Evolutionary conservation across 169 alveolate genomes (phyloP).

Genomic region (Ichthyophthirius multifiliis): DNA sequence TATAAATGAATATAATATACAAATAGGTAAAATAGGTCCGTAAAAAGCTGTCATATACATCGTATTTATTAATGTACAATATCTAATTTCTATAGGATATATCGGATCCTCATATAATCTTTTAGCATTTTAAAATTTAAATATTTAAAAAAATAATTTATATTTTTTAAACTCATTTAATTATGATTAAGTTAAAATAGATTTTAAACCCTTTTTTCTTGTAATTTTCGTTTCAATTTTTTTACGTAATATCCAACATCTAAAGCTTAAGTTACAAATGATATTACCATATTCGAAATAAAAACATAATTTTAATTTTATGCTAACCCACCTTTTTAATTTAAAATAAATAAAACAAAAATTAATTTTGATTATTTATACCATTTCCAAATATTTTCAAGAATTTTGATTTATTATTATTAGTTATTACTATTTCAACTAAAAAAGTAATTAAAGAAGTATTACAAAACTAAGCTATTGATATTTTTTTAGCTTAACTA

Average conservation of each 20-base stretch:
- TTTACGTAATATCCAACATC: not conserved
- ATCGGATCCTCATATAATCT: slow-evolving; percentile 34
- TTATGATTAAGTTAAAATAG: slow-evolving; percentile 18
- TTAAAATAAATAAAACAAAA: not conserved
- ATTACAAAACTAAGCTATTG: slow-evolving; percentile 13
- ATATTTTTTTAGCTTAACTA: slow-evolving; percentile 10
- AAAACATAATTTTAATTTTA: not conserved
- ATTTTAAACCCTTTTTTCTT: slow-evolving; percentile 4
- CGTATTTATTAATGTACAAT: slow-evolving; percentile 22
- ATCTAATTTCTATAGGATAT: slow-evolving; percentile 7
- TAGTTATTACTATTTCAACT: not conserved
- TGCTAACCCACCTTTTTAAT: not conserved
- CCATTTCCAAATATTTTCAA: not conserved
- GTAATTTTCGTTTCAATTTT: not conserved
- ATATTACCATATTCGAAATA: not conserved
- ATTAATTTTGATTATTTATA: not conserved
- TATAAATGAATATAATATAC: slow-evolving; percentile 7
- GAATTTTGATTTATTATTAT: not conserved
- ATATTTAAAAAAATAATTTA: not conserved
- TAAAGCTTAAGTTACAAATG: not conserved
- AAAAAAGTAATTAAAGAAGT: not conserved
- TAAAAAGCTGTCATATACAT: slow-evolving; percentile 44
- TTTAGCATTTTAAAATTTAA: not conserved
- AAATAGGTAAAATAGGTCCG: slow-evolving; percentile 27
- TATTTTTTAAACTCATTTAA: slow-evolving; percentile 13